These are phyloP conservation scores for Starmerella apis DNA, from an alignment of 805 yeast species.

Conservation along the genomic window DNA sequence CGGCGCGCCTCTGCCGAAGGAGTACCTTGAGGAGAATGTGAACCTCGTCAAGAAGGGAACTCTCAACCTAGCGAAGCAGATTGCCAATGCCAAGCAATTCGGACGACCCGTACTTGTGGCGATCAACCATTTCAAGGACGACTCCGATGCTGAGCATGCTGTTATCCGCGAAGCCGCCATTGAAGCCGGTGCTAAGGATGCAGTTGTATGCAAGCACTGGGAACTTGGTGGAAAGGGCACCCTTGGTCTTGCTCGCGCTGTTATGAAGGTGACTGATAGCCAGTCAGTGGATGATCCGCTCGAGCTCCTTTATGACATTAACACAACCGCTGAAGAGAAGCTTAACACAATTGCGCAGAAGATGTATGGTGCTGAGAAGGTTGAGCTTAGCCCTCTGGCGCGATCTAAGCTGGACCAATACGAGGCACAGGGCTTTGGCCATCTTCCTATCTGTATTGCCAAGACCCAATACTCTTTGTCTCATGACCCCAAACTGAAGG, in stretches of 20 bases:
- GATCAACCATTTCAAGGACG: constrained; percentile 76
- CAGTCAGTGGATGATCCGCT: constrained; percentile 34
- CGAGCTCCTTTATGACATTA: constrained; percentile 57
- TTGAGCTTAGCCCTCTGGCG: constrained; percentile 77
- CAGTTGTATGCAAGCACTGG: constrained; percentile 89
- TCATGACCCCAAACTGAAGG: constrained; percentile 85
- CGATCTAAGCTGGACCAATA: constrained; percentile 69
- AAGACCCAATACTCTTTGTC: constrained; percentile 95
- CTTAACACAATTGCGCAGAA: constrained; percentile 66
- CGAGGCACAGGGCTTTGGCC: constrained; percentile 76
- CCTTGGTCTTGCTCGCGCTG: constrained; percentile 68
- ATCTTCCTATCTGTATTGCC: constrained; percentile 91
- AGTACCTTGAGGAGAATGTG: constrained; percentile 70
- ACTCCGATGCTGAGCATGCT: constrained; percentile 68
- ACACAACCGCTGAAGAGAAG: constrained; percentile 65
- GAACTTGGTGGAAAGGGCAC: constrained; percentile 93
- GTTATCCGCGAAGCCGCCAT: constrained; percentile 68
- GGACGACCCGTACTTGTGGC: constrained; percentile 94
- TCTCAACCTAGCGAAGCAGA: constrained; percentile 83
- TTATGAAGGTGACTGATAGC: constrained; percentile 54
- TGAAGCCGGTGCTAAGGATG: constrained; percentile 85
- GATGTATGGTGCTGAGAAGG: constrained; percentile 86
- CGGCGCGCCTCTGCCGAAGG: constrained; percentile 75
- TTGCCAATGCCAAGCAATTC: constrained; percentile 69
- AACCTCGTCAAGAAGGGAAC: constrained; percentile 71